phyloP scores from a whole-genome alignment of 192 early-diverging fungal genomes.

The Podila epicladia region DNA sequence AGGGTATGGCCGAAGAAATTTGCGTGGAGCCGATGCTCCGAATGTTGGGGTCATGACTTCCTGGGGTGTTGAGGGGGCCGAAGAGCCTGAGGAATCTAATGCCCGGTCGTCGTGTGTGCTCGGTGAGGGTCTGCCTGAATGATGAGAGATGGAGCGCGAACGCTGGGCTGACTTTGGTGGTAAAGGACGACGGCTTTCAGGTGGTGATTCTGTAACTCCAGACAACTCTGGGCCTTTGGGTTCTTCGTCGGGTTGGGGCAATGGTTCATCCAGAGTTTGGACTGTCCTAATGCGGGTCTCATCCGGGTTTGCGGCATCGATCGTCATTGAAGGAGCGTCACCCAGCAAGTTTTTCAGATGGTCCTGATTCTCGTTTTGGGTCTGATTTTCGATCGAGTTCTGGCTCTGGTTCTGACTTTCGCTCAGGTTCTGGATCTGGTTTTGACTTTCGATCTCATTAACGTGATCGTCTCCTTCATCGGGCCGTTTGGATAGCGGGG shows the following conservation, averaged over 20 bases:
- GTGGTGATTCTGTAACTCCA: no score
- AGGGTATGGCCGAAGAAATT: conserved; percentile 24
- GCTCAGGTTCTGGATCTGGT: conserved; percentile 1
- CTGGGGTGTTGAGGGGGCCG: conserved; percentile 1
- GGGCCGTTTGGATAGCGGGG: conserved; percentile 5
- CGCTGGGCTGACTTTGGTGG: conserved; percentile 50
- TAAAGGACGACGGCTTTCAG: conserved; percentile 35
- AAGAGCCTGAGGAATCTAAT: not conserved
- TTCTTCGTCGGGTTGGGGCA: not conserved
- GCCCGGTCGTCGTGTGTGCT: conserved; percentile 6
- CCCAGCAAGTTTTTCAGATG: not conserved
- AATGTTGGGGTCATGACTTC: conserved; percentile 20
- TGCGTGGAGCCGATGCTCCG: conserved; percentile 11
- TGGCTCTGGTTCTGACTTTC: not conserved
- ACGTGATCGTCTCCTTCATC: not conserved
- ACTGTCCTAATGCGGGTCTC: not conserved
- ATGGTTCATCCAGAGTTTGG: not conserved
- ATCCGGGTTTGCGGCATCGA: not conserved
- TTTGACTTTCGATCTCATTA: not conserved
- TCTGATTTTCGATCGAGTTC: not conserved
- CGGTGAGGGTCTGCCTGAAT: conserved; percentile 8
- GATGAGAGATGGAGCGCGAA: conserved; percentile 34
- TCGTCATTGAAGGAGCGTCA: not conserved
- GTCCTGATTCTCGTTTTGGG: not conserved
- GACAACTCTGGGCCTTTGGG: no score